Conservation (phyloP, 2,329 filamentous ascomycete species). For the Arthrobotrys sphaeroides region DNA sequence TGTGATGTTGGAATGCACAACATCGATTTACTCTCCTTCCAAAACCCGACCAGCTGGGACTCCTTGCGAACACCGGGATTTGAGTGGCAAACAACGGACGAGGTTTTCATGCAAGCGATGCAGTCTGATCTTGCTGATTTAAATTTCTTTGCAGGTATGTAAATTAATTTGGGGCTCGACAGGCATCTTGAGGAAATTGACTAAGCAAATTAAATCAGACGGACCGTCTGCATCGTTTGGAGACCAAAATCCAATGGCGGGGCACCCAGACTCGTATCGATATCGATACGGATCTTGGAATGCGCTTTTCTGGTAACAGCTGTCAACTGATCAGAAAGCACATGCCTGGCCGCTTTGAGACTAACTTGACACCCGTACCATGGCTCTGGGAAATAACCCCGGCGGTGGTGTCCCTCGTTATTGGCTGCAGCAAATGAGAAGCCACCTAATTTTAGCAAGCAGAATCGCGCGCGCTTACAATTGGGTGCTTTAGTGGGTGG, state of each 20-base stretch:
- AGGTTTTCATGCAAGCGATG: too few relatives aligned
- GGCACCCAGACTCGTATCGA: background rate
- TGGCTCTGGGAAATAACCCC: slow-evolving; percentile 36
- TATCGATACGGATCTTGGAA: background rate
- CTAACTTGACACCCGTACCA: slow-evolving; percentile 37
- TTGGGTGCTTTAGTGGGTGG: slow-evolving; percentile 25
- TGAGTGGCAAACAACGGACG: too few relatives aligned
- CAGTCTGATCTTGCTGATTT: too few relatives aligned
- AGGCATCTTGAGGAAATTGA: too few relatives aligned
- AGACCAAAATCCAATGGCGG: background rate
- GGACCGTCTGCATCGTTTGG: background rate
- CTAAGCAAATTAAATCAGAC: too few relatives aligned
- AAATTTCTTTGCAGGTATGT: too few relatives aligned
- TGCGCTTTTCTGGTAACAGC: slow-evolving; percentile 21
- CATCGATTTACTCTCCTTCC: too few relatives aligned
- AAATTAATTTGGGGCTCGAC: too few relatives aligned
- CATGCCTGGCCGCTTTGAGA: slow-evolving; percentile 27
- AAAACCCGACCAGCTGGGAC: too few relatives aligned
- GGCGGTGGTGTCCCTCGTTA: slow-evolving; percentile 17
- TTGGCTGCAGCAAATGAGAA: slow-evolving; percentile 42
- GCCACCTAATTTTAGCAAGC: slow-evolving; percentile 50
- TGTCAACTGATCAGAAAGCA: slow-evolving; percentile 20
- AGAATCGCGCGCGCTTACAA: slow-evolving; percentile 53
- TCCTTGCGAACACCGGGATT: too few relatives aligned
- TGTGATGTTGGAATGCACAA: too few relatives aligned